Evolutionary conservation across 805 yeast genomes (phyloP), one percentile per base, ranked within the genome.

Genomic region (Metschnikowia borealis): DNA sequence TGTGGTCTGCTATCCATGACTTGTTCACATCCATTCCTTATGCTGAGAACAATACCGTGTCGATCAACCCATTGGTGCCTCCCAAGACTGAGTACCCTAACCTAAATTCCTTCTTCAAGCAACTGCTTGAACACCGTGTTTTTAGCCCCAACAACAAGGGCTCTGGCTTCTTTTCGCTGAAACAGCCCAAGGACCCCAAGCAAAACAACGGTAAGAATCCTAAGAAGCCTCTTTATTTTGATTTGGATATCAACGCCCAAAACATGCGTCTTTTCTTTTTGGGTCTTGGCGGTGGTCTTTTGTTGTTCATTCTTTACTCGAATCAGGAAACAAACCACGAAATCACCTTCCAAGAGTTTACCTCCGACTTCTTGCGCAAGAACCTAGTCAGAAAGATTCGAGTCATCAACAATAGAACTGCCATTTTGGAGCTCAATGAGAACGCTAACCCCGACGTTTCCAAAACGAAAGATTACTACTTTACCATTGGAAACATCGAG

Each of bases 331-430:
- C 54, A 35, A 54, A 59, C 38, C 62, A 64, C 46, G 90, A 88
- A 62, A 75, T 92, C 52, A 83, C 97, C 2, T 94, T 90, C 85
- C 98, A 94, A 71, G 96, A 92, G 62, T 92, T 94, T 71, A 79
- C 89, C 38, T 74, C 84, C 5, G 76, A 83, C 43, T 84, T 84
- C 61, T 74, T 94, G 53, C 87, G 85, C 54, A 87, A 83, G 59
- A 90, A 90, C 5, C 75, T 82, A 39, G 99, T 94, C 13, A 77
- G 82, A 43, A 81, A 79, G 55, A 73, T 94, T 47, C 68, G 82
- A 17, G 91, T 94, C 6, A 82, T 89, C 31, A 92, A 94, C 71
- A 85, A 86, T 60, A 73, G 81, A 11, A 77, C 78, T 44, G 99
- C 89, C 6, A 79, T 84, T 48, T 87, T 92, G 2, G 83, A 81